Conservation (phyloP, 768 basidiomycete species). For the Russula earlei region DNA sequence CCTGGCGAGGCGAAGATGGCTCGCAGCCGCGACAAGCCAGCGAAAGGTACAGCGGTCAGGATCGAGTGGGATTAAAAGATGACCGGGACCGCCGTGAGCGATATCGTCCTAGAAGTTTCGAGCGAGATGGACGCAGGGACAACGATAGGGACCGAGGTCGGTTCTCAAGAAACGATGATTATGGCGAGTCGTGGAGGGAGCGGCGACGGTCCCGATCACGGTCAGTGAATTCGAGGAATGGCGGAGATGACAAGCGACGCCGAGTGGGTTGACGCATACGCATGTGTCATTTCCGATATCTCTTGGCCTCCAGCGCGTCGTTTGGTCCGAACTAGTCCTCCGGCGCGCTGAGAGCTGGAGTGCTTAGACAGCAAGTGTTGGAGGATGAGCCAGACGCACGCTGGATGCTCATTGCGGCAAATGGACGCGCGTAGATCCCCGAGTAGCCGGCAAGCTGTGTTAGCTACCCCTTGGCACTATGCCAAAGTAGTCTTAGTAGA, state of each 20-base stretch:
- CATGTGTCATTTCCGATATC: background rate
- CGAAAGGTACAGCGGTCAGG: background rate
- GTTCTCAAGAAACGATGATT: background rate
- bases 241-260: conserved; percentile 28
- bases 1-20: conserved; percentile 21
- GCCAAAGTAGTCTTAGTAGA: background rate
- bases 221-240: conserved; percentile 21
- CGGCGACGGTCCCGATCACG: conserved; percentile 25
- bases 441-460: background rate
- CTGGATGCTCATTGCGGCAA: background rate
- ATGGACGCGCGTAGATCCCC: background rate
- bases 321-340: background rate
- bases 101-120: conserved; percentile 4
- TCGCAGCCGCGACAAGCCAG: conserved; percentile 8
- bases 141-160: conserved; percentile 2
- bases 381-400: background rate
- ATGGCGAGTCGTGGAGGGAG: conserved; percentile 18
- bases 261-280: conserved; percentile 34
- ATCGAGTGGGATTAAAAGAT: background rate
- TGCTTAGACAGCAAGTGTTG: no score
- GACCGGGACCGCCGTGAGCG: background rate
- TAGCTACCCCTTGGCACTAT: background rate
- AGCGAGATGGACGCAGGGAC: conserved; percentile 18
- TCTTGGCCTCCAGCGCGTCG: background rate
- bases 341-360: background rate